Evolutionary conservation across 2,329 filamentous ascomycete genomes (phyloP).

Genomic region (Lizonia empirigonia): DNA sequence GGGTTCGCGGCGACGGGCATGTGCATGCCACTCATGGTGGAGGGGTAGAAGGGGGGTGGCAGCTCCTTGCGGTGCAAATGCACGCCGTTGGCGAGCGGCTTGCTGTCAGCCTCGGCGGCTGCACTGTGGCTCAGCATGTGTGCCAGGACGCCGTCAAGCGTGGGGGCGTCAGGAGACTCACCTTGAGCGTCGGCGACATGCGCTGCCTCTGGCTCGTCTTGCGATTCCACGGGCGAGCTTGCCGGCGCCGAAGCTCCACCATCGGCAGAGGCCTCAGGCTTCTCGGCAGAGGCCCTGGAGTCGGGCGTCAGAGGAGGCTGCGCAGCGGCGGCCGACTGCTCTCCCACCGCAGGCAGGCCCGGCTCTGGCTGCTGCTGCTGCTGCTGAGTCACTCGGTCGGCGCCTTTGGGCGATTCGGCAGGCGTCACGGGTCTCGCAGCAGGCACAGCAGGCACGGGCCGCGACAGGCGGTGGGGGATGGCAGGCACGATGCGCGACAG

Average conservation of each 20-base stretch:
- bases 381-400: constrained; percentile 25
- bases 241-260: constrained; percentile 15
- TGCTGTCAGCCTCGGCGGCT: constrained; percentile 2
- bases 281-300: constrained; percentile 28
- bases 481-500: constrained; percentile 46
- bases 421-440: constrained; percentile 37
- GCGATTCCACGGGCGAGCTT: constrained; percentile 24
- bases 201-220: constrained; percentile 24
- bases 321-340: constrained; percentile 16
- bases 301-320: constrained; percentile 39
- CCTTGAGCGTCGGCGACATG: constrained; percentile 23
- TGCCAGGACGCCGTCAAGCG: background rate
- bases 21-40: constrained; percentile 30
- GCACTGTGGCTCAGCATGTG: background rate
- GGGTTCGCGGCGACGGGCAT: constrained; percentile 30
- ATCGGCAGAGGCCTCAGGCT: constrained; percentile 18
- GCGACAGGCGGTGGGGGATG: constrained; percentile 45
- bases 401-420: constrained; percentile 30
- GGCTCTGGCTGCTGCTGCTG: constrained; percentile 10
- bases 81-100: constrained; percentile 28
- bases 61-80: constrained; percentile 37
- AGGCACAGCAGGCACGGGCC: constrained; percentile 29
- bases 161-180: constrained; percentile 18
- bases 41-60: constrained; percentile 46
- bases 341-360: constrained; percentile 20